Percentiles rank a stretch among this genome's conserved stretches.
phyloP scores from a whole-genome alignment of 768 basidiomycete species.

The Pisolithus microcarpus region DNA sequence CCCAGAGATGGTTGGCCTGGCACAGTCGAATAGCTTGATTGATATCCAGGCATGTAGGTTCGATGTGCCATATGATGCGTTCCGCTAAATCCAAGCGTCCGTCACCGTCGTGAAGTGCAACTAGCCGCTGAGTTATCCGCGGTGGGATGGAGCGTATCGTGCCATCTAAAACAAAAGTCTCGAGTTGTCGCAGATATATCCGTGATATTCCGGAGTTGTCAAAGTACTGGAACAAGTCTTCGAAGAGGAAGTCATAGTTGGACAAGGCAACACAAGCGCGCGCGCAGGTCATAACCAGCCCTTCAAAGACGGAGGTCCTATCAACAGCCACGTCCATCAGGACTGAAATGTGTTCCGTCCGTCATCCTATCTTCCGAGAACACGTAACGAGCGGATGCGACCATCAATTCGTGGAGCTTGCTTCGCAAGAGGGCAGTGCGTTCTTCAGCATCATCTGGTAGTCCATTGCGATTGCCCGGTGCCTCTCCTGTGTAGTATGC shows the following conservation, averaged over 20 bases:
- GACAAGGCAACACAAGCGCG: conserved; percentile 74
- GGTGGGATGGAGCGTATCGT: conserved; percentile 75
- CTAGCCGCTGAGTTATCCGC: conserved; percentile 76
- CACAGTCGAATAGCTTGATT: conserved; percentile 89
- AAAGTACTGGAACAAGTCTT: conserved; percentile 89
- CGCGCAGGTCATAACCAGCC: conserved; percentile 68
- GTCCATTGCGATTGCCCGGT: conserved; percentile 78
- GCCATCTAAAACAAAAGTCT: conserved; percentile 72
- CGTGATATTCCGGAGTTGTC: conserved; percentile 74
- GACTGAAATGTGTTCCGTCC: conserved; percentile 76
- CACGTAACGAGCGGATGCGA: conserved; percentile 78
- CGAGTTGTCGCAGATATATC: conserved; percentile 79
- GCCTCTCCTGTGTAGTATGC: conserved; percentile 76
- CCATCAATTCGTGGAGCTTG: conserved; percentile 77
- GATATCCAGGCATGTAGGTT: conserved; percentile 84
- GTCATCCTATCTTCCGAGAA: conserved; percentile 95
- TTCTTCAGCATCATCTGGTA: conserved; percentile 60
- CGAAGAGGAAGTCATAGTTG: conserved; percentile 83
- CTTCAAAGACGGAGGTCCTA: conserved; percentile 83
- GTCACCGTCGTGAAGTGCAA: conserved; percentile 69
- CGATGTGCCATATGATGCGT: conserved; percentile 92
- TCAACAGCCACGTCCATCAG: conserved; percentile 89
- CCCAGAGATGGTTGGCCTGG: conserved; percentile 76
- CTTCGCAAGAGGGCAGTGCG: conserved; percentile 62
- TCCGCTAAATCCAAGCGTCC: conserved; percentile 72